phyloP scores from a whole-genome alignment of 495 filamentous ascomycete genomes.

The Xylaria bambusicola region DNA sequence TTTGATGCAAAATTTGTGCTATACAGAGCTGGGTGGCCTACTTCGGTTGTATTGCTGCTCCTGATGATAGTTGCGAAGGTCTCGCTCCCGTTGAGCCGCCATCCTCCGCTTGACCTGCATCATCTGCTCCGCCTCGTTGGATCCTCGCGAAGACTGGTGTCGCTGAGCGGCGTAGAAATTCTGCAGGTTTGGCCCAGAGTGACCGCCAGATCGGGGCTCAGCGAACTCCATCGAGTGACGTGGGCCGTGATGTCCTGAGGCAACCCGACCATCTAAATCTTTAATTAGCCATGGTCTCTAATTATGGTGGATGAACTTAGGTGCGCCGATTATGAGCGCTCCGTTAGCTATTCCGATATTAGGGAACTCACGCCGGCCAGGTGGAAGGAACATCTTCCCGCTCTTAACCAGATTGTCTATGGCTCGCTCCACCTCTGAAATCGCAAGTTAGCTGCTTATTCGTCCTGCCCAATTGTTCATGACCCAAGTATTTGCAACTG shows the following conservation, averaged over 20 bases:
- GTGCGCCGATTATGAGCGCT: slow-evolving; percentile 22
- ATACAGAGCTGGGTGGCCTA: slow-evolving; percentile 69
- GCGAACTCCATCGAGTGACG: slow-evolving; percentile 87
- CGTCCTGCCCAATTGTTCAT: background rate
- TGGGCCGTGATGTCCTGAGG: slow-evolving; percentile 42
- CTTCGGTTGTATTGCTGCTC: slow-evolving; percentile 99
- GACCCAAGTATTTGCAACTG: no score
- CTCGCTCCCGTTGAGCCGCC: slow-evolving; percentile 97
- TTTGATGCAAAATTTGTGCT: slow-evolving; percentile 58
- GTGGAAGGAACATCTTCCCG: slow-evolving; percentile 80
- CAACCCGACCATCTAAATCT: slow-evolving; percentile 45
- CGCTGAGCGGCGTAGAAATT: slow-evolving; percentile 93
- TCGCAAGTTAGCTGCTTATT: slow-evolving; percentile 28
- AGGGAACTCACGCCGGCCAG: slow-evolving; percentile 79
- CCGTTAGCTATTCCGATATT: slow-evolving; percentile 1
- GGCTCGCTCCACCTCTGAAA: slow-evolving; percentile 91
- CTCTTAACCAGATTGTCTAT: slow-evolving; percentile 95
- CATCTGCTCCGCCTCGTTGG: slow-evolving; percentile 96
- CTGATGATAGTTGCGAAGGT: slow-evolving; percentile 99
- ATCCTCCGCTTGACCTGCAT: slow-evolving; percentile 98
- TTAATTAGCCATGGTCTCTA: slow-evolving; percentile 20
- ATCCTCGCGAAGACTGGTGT: slow-evolving; percentile 77
- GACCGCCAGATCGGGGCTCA: slow-evolving; percentile 65
- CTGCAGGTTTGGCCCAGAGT: slow-evolving; percentile 80
- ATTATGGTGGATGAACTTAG: slow-evolving; percentile 23